Conservation (phyloP, 345 rosid species). For the Euphorbia pulcherrima region DNA sequence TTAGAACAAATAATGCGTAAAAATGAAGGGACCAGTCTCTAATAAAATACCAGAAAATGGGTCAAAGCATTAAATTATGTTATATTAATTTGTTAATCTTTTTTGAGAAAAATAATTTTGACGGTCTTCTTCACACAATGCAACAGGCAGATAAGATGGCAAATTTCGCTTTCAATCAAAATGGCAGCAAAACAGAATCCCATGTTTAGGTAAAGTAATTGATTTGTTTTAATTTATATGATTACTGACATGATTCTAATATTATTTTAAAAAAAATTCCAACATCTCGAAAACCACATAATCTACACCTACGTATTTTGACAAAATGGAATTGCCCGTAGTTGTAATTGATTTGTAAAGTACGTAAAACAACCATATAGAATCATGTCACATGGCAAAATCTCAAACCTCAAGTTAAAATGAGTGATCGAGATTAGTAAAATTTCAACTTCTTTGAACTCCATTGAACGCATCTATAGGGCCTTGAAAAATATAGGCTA, state of each 20-base stretch:
- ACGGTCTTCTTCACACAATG: neutral
- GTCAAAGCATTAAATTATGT: no score
- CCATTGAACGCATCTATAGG: no score
- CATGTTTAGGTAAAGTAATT: constrained; percentile 20
- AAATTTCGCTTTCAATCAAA: constrained; percentile 18
- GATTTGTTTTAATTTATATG: neutral
- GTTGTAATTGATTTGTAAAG: no score
- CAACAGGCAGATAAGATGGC: neutral
- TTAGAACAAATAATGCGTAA: no score
- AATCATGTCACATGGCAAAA: no score
- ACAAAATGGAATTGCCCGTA: neutral
- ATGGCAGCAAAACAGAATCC: constrained; percentile 17
- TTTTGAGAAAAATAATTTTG: neutral
- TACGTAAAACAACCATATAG: no score
- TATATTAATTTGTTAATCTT: neutral
- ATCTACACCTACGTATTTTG: constrained; percentile 16
- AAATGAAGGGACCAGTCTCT: neutral
- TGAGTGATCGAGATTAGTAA: no score
- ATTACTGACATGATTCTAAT: constrained; percentile 19
- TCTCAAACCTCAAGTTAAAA: no score
- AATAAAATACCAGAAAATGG: neutral
- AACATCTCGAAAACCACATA: neutral
- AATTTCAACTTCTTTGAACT: no score
- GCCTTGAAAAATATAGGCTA: no score
- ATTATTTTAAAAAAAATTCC: neutral